Conservation (phyloP, 192 early-diverging fungal genomes). For the Lobosporangium transversale region DNA sequence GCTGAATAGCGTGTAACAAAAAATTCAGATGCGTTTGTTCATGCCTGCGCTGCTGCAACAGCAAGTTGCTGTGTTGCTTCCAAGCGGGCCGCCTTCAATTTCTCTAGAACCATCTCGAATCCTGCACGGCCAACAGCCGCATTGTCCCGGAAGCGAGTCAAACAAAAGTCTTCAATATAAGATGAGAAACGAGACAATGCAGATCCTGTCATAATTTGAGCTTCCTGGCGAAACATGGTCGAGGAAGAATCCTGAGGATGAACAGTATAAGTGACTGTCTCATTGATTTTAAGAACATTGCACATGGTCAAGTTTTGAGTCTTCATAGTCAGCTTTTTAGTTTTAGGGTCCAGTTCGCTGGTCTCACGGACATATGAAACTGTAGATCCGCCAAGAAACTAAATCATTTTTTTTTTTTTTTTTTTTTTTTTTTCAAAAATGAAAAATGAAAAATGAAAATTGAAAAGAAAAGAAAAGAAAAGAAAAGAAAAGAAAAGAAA, state of each 20-base stretch:
- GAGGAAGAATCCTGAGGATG: constrained; percentile 63
- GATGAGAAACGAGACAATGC: constrained; percentile 73
- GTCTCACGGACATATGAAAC: constrained; percentile 91
- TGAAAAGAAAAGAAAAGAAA: neutral
- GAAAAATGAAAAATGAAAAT: constrained; percentile 24
- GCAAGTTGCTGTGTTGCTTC: constrained; percentile 33
- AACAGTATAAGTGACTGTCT: constrained; percentile 82
- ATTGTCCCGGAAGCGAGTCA: constrained; percentile 91
- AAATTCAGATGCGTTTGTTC: no score
- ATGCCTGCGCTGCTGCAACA: no score
- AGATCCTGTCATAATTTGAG: constrained; percentile 81
- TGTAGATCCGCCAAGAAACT: constrained; percentile 74
- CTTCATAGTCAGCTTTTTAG: constrained; percentile 76
- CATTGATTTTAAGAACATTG: constrained; percentile 84
- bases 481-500: neutral
- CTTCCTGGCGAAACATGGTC: constrained; percentile 85
- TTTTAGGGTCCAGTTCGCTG: constrained; percentile 83
- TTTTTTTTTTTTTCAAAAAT: neutral
- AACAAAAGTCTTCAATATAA: constrained; percentile 86
- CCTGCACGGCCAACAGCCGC: constrained; percentile 84
- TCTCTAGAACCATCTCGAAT: constrained; percentile 86
- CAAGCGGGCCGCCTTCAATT: constrained; percentile 50
- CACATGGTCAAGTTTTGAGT: constrained; percentile 89
- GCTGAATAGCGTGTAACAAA: no score
- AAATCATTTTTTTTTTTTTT: neutral